phyloP scores from a whole-genome alignment of 371 early-diverging fungal genomes.

The Catenaria anguillulae region DNA sequence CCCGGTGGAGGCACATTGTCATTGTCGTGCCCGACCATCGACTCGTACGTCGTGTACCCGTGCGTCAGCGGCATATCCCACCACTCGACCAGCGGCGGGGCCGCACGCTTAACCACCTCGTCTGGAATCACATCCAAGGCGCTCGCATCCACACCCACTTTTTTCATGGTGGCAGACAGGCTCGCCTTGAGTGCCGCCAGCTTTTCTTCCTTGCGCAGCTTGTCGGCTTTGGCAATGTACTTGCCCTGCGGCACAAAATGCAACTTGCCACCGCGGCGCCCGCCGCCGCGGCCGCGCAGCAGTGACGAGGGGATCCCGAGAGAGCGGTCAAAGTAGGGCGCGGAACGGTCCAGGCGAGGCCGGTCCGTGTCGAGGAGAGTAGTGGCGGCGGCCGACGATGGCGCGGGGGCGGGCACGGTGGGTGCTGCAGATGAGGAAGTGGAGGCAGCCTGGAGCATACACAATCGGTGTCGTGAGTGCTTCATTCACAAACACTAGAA shows the following conservation, averaged over 20 bases:
- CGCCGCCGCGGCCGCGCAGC: not conserved
- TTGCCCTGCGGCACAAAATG: not conserved
- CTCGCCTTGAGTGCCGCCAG: not conserved
- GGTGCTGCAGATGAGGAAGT: too few relatives aligned
- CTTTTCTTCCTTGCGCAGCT: not conserved
- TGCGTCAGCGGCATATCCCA: conserved; percentile 71
- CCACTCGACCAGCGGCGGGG: conserved; percentile 82
- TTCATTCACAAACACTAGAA: too few relatives aligned
- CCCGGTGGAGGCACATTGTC: not conserved
- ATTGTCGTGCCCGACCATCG: conserved; percentile 35
- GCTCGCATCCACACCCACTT: not conserved
- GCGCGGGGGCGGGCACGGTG: too few relatives aligned
- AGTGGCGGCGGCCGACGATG: too few relatives aligned
- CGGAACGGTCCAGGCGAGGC: not conserved
- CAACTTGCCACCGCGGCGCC: not conserved
- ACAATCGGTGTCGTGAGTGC: too few relatives aligned
- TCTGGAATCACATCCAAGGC: conserved; percentile 1
- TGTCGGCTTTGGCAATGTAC: not conserved
- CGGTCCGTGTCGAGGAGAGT: not conserved
- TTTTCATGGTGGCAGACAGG: not conserved
- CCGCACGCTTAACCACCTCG: conserved; percentile 21
- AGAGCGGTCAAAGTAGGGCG: not conserved
- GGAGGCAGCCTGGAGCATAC: too few relatives aligned
- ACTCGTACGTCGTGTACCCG: not conserved
- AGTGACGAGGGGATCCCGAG: not conserved